phyloP scores from a whole-genome alignment of 73 alveolate species.

The Tetrahymena malaccensis region DNA sequence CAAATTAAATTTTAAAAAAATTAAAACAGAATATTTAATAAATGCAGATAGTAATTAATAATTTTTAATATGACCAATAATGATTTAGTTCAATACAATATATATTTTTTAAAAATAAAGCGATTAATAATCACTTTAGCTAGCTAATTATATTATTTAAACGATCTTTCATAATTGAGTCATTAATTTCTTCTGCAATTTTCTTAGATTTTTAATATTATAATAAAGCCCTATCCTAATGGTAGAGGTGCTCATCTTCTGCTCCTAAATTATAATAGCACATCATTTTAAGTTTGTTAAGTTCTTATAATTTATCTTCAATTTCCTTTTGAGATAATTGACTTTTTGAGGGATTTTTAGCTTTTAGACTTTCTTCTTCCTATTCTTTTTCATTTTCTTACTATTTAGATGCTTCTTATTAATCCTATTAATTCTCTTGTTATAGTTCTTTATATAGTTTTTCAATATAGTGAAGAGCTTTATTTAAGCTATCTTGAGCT shows the following conservation, averaged over 20 bases:
- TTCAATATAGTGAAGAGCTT: not conserved
- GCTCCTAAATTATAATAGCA: not conserved
- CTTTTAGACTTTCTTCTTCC: not conserved
- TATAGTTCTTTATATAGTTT: not conserved
- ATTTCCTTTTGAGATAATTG: not conserved
- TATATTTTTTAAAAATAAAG: too few relatives aligned
- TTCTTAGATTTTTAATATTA: not conserved
- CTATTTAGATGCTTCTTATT: not conserved
- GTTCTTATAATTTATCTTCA: not conserved
- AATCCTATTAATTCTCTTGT: not conserved
- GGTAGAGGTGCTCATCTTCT: not conserved
- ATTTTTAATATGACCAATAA: too few relatives aligned
- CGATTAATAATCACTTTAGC: not conserved
- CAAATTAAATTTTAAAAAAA: too few relatives aligned
- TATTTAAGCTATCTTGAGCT: not conserved
- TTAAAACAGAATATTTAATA: too few relatives aligned
- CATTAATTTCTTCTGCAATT: not conserved
- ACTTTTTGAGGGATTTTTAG: not conserved
- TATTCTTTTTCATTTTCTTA: not conserved
- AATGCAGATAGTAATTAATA: too few relatives aligned
- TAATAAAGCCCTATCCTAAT: not conserved
- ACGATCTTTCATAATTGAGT: not conserved
- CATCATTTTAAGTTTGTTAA: not conserved
- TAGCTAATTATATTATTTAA: not conserved
- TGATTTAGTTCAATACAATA: too few relatives aligned